Percentiles rank a stretch among this genome's conserved stretches.
Conservation (phyloP, 2,329 filamentous ascomycete genomes). For the Thyridium curvatum region DNA sequence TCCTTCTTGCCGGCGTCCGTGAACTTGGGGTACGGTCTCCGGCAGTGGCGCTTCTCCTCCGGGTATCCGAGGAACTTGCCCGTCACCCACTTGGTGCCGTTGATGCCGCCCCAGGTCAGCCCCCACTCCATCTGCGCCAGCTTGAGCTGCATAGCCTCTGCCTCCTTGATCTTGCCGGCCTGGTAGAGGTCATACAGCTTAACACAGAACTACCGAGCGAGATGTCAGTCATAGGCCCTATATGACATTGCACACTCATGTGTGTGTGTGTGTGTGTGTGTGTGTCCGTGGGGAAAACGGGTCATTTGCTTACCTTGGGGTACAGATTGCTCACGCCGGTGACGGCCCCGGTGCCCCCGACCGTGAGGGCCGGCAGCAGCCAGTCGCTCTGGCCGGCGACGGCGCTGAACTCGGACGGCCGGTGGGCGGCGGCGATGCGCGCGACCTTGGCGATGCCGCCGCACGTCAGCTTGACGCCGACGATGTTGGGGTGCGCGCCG, state of each 20-base stretch:
- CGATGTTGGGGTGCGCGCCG: constrained; percentile 43
- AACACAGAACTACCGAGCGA: constrained; percentile 27
- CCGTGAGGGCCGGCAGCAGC: constrained; percentile 50
- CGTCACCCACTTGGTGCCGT: constrained; percentile 52
- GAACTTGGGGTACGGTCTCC: constrained; percentile 45
- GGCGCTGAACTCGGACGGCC: constrained; percentile 52
- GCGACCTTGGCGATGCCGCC: constrained; percentile 54
- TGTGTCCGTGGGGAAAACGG: constrained; percentile 1
- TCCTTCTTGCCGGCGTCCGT: constrained; percentile 31
- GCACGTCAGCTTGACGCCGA: constrained; percentile 49
- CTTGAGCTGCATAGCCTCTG: constrained; percentile 39
- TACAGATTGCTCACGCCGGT: constrained; percentile 56
- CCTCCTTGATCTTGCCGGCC: constrained; percentile 38
- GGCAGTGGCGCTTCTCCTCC: constrained; percentile 38
- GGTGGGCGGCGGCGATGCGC: constrained; percentile 30
- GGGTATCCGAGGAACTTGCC: constrained; percentile 47
- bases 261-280: too few relatives aligned
- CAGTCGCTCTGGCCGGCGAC: constrained; percentile 69
- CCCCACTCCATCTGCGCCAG: constrained; percentile 46
- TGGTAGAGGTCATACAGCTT: constrained; percentile 40
- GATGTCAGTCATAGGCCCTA: constrained; percentile 21
- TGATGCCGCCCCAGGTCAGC: constrained; percentile 50
- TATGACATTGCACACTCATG: too few relatives aligned
- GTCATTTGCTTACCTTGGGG: constrained; percentile 27
- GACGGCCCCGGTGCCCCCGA: constrained; percentile 50